Conservation (phyloP, 805 yeast genomes). For the Candida qinlingensis region DNA sequence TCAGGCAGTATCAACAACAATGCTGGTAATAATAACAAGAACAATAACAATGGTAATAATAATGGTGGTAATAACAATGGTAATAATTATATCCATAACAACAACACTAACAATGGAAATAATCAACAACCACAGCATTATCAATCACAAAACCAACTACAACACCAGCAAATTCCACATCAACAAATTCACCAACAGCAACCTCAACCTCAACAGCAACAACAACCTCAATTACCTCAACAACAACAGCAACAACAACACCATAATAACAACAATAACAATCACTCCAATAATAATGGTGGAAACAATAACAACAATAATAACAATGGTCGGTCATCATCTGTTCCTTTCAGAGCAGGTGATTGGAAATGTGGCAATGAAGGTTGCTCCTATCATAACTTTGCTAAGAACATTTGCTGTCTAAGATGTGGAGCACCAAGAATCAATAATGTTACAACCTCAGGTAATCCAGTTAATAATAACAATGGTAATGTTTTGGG, state of each 20-base stretch:
- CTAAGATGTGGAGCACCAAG: conserved; percentile 84
- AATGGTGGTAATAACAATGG: conserved; percentile 1
- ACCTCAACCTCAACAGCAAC: conserved; percentile 7
- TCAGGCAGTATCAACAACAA: conserved; percentile 2
- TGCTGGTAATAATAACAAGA: conserved; percentile 13
- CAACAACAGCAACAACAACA: conserved; percentile 2
- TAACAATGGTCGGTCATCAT: conserved; percentile 29
- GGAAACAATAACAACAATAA: conserved; percentile 7
- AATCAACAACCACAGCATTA: conserved; percentile 12
- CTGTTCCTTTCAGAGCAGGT: conserved; percentile 94
- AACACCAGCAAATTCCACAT: conserved; percentile 12
- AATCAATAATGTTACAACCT: conserved; percentile 5
- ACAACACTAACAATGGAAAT: conserved; percentile 10
- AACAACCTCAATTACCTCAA: conserved; percentile 1
- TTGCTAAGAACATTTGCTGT: conserved; percentile 85
- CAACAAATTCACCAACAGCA: conserved; percentile 14
- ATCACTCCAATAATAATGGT: conserved; percentile 5
- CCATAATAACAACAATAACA: conserved; percentile 18
- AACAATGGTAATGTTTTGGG: neutral
- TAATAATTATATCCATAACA: neutral
- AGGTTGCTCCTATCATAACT: conserved; percentile 80
- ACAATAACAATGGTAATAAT: neutral
- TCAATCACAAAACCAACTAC: conserved; percentile 7
- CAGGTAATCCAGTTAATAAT: neutral
- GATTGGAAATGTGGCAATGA: conserved; percentile 91